Percentiles rank a stretch among this genome's conserved stretches.
Evolutionary conservation across 2,329 filamentous ascomycete genomes (phyloP).

Genomic region (Zarea fungicola): DNA sequence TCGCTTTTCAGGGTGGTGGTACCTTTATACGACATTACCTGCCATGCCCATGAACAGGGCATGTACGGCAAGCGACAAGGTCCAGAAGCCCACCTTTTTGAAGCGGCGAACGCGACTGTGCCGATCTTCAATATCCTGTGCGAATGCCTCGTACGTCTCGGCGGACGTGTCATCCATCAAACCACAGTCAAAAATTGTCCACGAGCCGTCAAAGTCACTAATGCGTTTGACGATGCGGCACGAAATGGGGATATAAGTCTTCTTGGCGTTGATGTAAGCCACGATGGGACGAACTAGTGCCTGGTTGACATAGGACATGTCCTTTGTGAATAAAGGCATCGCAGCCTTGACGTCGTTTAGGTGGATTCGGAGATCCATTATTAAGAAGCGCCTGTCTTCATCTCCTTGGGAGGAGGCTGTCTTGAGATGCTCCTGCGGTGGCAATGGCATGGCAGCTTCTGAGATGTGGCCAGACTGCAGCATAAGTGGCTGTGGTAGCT

Average conservation of each 20-base stretch:
- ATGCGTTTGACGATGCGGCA: slow-evolving; percentile 89
- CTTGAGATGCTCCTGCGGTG: neutral
- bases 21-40: slow-evolving; percentile 65
- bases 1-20: too few species aligned
- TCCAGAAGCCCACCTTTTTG: slow-evolving; percentile 97
- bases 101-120: slow-evolving; percentile 80
- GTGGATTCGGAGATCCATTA: slow-evolving; percentile 93
- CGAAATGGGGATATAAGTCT: slow-evolving; percentile 90
- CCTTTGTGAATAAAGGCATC: slow-evolving; percentile 85
- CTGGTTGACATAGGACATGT: slow-evolving; percentile 94
- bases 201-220: slow-evolving; percentile 88
- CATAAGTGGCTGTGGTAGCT: slow-evolving; percentile 22
- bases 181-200: slow-evolving; percentile 90
- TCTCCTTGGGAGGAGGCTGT: slow-evolving; percentile 19
- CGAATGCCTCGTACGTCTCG: slow-evolving; percentile 93
- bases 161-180: slow-evolving; percentile 90
- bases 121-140: slow-evolving; percentile 82
- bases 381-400: slow-evolving; percentile 71
- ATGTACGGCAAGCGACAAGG: slow-evolving; percentile 83
- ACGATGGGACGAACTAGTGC: slow-evolving; percentile 93
- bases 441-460: slow-evolving; percentile 22
- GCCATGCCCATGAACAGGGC: slow-evolving; percentile 94
- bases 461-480: slow-evolving; percentile 29
- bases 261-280: slow-evolving; percentile 93
- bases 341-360: slow-evolving; percentile 91